A percentile compares a stretch with the other conserved stretches of the same genome.
phyloP scores from a whole-genome alignment of 371 early-diverging fungal species.

The Lichtheimia ornata region DNA sequence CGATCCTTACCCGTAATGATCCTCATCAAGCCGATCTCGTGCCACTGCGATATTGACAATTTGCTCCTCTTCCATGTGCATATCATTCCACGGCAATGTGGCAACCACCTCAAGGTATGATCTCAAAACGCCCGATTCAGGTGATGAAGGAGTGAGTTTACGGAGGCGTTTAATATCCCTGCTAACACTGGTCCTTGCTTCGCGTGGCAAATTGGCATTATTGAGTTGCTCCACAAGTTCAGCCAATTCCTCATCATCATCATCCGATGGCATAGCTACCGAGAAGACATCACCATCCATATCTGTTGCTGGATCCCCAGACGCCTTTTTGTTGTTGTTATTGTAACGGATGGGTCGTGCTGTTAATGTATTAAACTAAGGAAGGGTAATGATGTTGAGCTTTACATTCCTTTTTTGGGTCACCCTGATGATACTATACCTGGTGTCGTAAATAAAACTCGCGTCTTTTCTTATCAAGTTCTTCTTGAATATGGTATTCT shows the following conservation, averaged over 20 bases:
- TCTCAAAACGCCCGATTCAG: slow-evolving; percentile 80
- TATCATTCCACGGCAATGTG: slow-evolving; percentile 73
- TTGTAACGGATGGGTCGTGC: slow-evolving; percentile 1
- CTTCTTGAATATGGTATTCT: slow-evolving; percentile 12
- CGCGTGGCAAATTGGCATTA: slow-evolving; percentile 61
- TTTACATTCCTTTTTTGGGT: neutral
- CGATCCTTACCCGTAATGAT: slow-evolving; percentile 70
- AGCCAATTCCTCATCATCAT: slow-evolving; percentile 66
- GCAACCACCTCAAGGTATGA: slow-evolving; percentile 77
- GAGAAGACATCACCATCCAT: neutral
- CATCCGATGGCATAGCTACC: slow-evolving; percentile 1
- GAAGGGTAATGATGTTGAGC: neutral
- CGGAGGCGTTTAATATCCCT: slow-evolving; percentile 75
- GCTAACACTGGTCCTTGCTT: slow-evolving; percentile 62
- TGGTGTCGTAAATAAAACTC: slow-evolving; percentile 80
- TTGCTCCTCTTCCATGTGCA: slow-evolving; percentile 42
- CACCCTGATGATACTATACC: slow-evolving; percentile 31
- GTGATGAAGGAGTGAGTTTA: slow-evolving; percentile 68
- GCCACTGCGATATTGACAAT: slow-evolving; percentile 68
- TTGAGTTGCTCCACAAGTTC: slow-evolving; percentile 58
- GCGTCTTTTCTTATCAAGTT: slow-evolving; percentile 68
- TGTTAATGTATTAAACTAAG: neutral
- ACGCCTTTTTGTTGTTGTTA: neutral
- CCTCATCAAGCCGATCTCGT: slow-evolving; percentile 65
- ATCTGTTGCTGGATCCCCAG: neutral